Evolutionary conservation across 1,284 basidiomycete genomes (phyloP).

Genomic region (Thelephora terrestris): DNA sequence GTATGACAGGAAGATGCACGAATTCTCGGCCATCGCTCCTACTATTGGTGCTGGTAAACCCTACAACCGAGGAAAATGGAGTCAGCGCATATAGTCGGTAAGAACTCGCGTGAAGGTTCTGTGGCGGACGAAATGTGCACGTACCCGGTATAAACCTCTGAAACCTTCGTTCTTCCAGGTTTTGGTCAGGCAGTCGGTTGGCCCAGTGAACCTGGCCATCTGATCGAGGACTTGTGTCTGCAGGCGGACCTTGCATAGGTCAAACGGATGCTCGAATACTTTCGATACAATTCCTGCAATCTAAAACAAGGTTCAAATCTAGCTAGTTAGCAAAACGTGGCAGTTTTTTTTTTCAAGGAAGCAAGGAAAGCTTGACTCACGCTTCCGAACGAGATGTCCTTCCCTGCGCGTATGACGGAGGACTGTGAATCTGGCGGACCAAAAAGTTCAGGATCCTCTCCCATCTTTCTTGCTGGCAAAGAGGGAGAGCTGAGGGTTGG

Average conservation of each 20-base stretch:
- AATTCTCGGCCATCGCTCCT: conserved; percentile 89
- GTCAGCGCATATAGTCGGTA: conserved; percentile 4
- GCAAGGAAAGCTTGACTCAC: conserved; percentile 23
- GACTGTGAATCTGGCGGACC: conserved; percentile 12
- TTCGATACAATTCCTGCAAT: conserved; percentile 75
- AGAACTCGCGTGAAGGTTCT: not conserved
- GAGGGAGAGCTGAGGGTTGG: too few relatives aligned
- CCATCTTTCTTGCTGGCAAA: too few relatives aligned
- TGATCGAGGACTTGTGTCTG: conserved; percentile 76
- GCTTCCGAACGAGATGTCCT: conserved; percentile 52
- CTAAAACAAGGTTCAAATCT: conserved; percentile 24
- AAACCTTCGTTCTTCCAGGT: conserved; percentile 74
- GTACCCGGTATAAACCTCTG: conserved; percentile 69
- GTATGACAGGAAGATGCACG: conserved; percentile 80
- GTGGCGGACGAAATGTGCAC: conserved; percentile 20
- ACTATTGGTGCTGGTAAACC: conserved; percentile 83
- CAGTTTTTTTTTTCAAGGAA: too few relatives aligned
- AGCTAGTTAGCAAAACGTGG: not conserved
- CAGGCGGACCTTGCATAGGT: conserved; percentile 76
- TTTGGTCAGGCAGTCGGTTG: conserved; percentile 71
- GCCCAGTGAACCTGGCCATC: conserved; percentile 64
- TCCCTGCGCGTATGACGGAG: conserved; percentile 30
- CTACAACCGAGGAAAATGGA: conserved; percentile 27
- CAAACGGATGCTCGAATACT: conserved; percentile 81
- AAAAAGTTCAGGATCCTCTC: too few relatives aligned